Conservation (phyloP, 345 rosid genomes). For the Mallotus nudiflorus region DNA sequence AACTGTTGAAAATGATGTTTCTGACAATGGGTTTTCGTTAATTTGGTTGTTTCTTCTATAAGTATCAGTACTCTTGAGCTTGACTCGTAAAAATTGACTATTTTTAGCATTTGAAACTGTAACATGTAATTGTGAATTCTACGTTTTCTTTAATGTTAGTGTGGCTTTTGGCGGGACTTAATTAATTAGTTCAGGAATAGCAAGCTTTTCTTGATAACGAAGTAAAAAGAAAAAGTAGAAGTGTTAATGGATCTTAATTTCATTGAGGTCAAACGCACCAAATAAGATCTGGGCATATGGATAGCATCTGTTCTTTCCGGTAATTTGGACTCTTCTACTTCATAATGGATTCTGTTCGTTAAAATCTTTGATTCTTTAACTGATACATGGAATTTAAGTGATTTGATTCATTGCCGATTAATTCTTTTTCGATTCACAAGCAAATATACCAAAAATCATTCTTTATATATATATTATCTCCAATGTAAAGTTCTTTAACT, state of each 20-base stretch:
- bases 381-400: slow-evolving; percentile 26
- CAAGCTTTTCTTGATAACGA: slow-evolving; percentile 23
- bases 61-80: slow-evolving; percentile 18
- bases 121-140: slow-evolving; percentile 43
- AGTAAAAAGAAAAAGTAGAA: slow-evolving; percentile 16
- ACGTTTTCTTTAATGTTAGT: slow-evolving; percentile 19
- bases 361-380: slow-evolving; percentile 25
- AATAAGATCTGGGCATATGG: slow-evolving; percentile 38
- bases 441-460: slow-evolving; percentile 29
- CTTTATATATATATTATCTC: slow-evolving; percentile 31
- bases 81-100: slow-evolving; percentile 1
- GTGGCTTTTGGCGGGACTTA: slow-evolving; percentile 37
- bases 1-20: slow-evolving; percentile 20
- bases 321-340: slow-evolving; percentile 27
- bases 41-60: slow-evolving; percentile 19
- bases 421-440: slow-evolving; percentile 41
- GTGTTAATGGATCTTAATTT: slow-evolving; percentile 33
- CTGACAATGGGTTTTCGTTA: slow-evolving; percentile 49
- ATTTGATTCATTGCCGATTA: slow-evolving; percentile 32
- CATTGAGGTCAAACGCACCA: slow-evolving; percentile 28
- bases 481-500: slow-evolving; percentile 43
- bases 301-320: slow-evolving; percentile 32
- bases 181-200: slow-evolving; percentile 21
- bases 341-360: slow-evolving; percentile 37
- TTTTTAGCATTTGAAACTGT: slow-evolving; percentile 19